Evolutionary conservation across 805 yeast species (phyloP).

Genomic region (Saturnispora quitensis): DNA sequence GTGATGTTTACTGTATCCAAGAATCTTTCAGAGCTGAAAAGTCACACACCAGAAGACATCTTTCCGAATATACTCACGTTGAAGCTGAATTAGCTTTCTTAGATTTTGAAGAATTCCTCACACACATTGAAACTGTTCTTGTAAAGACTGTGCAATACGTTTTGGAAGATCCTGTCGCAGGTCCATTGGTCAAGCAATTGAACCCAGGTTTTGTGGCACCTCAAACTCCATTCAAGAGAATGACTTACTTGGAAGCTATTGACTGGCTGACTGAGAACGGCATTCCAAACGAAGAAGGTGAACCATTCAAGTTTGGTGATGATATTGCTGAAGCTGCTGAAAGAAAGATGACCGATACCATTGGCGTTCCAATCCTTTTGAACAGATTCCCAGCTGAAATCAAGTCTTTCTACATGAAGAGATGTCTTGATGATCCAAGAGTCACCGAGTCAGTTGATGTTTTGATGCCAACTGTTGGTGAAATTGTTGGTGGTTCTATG

Average conservation of each 20-base stretch:
- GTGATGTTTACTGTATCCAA: conserved; percentile 95
- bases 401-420: conserved; percentile 97
- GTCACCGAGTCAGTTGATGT: conserved; percentile 98
- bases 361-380: conserved; percentile 86
- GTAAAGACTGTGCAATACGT: conserved; percentile 63
- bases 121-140: conserved; percentile 76
- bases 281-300: conserved; percentile 90
- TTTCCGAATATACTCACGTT: conserved; percentile 93
- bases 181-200: conserved; percentile 80
- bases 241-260: conserved; percentile 84
- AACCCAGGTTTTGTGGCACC: conserved; percentile 90
- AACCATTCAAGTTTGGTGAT: conserved; percentile 90
- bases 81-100: conserved; percentile 91
- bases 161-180: conserved; percentile 84
- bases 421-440: conserved; percentile 78
- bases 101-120: conserved; percentile 74
- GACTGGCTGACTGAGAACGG: conserved; percentile 96
- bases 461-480: conserved; percentile 98
- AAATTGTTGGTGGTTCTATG: conserved; percentile 98
- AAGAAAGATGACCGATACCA: conserved; percentile 94
- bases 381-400: conserved; percentile 94
- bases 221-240: conserved; percentile 75
- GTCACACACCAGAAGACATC: conserved; percentile 97
- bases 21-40: conserved; percentile 99
- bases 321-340: conserved; percentile 99